Percentiles rank a stretch among this genome's conserved stretches.
phyloP scores from a whole-genome alignment of 2,329 filamentous ascomycete genomes.

The Colletotrichum coccodes region DNA sequence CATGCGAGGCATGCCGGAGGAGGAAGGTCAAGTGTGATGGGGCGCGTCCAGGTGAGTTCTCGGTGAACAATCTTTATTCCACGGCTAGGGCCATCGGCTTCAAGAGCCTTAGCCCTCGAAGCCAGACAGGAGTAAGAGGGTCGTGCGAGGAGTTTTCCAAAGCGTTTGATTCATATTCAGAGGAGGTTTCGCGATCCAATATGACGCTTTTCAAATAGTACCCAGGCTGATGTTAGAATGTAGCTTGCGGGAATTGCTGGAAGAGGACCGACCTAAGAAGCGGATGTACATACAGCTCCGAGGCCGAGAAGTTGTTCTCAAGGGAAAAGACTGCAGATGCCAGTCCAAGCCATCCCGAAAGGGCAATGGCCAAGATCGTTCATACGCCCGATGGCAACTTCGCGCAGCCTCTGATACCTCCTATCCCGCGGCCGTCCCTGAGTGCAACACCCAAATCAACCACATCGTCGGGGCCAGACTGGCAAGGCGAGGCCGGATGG shows the following conservation, averaged over 20 bases:
- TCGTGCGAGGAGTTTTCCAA: not conserved
- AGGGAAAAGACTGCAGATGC: not conserved
- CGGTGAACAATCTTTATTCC: not conserved
- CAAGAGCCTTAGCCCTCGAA: not conserved
- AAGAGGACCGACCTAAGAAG: conserved; percentile 41
- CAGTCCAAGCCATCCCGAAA: not conserved
- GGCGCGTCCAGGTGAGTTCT: conserved; percentile 45
- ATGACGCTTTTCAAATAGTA: not conserved
- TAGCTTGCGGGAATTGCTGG: conserved; percentile 45
- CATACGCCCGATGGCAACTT: conserved; percentile 14
- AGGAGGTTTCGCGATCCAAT: not conserved
- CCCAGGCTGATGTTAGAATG: not conserved
- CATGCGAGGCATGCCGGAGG: conserved; percentile 52
- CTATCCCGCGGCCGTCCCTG: not conserved
- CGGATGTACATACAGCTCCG: conserved; percentile 41
- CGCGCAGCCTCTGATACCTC: conserved; percentile 1
- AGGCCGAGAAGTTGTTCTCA: conserved; percentile 5
- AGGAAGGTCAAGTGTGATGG: conserved; percentile 56
- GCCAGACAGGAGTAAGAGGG: not conserved
- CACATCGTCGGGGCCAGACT: conserved; percentile 12
- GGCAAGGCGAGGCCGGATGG: not conserved
- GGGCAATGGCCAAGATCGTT: not conserved
- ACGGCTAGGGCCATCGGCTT: not conserved
- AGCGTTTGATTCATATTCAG: not conserved
- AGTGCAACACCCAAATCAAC: conserved; percentile 11